Evolutionary conservation across 306 rosid genomes (phyloP).

Genomic region (Begonia fuchsioides): DNA sequence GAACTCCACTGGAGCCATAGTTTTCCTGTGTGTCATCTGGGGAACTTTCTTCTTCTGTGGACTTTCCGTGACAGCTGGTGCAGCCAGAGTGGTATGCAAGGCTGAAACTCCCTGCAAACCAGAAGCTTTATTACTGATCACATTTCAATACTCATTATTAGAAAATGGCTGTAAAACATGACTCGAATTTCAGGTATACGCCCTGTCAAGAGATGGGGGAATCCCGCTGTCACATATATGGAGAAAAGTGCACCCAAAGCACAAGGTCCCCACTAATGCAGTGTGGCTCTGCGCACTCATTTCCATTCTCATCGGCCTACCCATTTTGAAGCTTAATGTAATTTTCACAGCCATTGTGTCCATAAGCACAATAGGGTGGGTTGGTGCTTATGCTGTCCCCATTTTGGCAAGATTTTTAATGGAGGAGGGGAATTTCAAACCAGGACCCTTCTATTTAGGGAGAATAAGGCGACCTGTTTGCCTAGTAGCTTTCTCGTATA

Average conservation of each 20-base stretch:
- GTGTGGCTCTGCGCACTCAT: conserved; percentile 18
- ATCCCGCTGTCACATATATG: conserved; percentile 13
- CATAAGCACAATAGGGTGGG: conserved; percentile 14
- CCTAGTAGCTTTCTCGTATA: conserved; percentile 14
- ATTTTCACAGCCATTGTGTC: conserved; percentile 15
- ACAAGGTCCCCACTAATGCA: conserved; percentile 16
- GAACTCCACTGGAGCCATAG: conserved; percentile 13
- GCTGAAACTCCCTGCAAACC: too few species aligned
- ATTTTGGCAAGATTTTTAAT: conserved; percentile 16
- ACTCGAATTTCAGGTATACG: conserved; percentile 8
- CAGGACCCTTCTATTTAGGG: conserved; percentile 18
- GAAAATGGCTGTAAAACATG: neutral
- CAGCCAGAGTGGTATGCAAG: conserved; percentile 14
- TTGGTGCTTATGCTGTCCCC: conserved; percentile 15
- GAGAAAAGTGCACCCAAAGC: conserved; percentile 10
- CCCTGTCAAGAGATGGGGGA: conserved; percentile 14
- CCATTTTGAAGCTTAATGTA: conserved; percentile 15
- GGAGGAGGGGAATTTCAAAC: conserved; percentile 13
- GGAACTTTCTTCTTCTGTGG: conserved; percentile 21
- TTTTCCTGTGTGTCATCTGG: conserved; percentile 13
- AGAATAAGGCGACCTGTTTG: conserved; percentile 13
- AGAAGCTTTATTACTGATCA: too few species aligned
- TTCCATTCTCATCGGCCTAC: conserved; percentile 12
- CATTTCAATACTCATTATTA: neutral
- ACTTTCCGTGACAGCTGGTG: conserved; percentile 12